These are phyloP conservation scores for Rhytidhysteron rufulum DNA, from an alignment of 2,329 filamentous ascomycete species.

Conservation along the genomic window DNA sequence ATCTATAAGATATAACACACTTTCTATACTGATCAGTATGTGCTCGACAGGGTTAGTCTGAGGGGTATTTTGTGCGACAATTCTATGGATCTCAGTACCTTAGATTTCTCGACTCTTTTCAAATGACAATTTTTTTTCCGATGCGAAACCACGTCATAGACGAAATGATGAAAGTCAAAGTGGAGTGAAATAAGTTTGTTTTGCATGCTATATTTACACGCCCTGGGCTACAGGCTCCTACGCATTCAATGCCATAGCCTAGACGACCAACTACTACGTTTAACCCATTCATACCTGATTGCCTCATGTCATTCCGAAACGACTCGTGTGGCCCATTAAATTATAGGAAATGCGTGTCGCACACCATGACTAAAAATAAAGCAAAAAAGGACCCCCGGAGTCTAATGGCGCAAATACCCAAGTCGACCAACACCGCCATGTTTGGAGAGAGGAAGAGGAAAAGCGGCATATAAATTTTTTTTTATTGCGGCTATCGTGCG, in stretches of 20 bases:
- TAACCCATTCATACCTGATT: neutral
- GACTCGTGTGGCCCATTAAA: slow-evolving; percentile 5
- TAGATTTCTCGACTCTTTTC: slow-evolving; percentile 12
- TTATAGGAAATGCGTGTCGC: slow-evolving; percentile 1
- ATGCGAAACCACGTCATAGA: neutral
- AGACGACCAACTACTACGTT: neutral
- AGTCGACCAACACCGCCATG: slow-evolving; percentile 20
- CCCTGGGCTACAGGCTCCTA: neutral
- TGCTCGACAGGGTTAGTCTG: too few relatives aligned
- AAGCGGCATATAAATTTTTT: slow-evolving; percentile 16
- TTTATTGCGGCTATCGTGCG: slow-evolving; percentile 24
- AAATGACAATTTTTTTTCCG: slow-evolving; percentile 8
- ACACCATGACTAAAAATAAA: neutral
- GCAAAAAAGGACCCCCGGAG: neutral
- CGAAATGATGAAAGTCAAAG: slow-evolving; percentile 6
- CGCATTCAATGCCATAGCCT: neutral
- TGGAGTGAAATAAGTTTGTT: slow-evolving; percentile 9
- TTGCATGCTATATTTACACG: slow-evolving; percentile 4
- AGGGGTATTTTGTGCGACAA: too few relatives aligned
- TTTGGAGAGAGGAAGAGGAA: slow-evolving; percentile 18
- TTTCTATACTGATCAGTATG: too few relatives aligned
- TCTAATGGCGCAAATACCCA: slow-evolving; percentile 18
- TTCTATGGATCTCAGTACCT: too few relatives aligned
- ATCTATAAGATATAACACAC: too few relatives aligned
- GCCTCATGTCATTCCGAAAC: too few relatives aligned